phyloP scores from a whole-genome alignment of 2,329 filamentous ascomycete genomes.

The Chaetomiaceae sp. region DNA sequence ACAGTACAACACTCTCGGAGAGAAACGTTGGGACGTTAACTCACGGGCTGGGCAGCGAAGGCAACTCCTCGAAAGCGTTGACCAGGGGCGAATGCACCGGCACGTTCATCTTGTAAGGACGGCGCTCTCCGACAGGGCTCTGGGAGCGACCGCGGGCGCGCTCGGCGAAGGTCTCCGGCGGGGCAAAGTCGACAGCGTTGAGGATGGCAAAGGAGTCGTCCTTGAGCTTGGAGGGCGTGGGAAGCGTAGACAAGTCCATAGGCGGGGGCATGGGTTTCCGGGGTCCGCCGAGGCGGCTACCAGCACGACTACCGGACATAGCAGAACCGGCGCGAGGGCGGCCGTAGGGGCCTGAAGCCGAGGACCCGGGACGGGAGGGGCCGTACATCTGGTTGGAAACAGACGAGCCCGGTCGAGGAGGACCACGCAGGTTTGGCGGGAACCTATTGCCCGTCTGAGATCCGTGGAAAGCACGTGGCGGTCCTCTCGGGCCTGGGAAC shows the following conservation, averaged over 20 bases:
- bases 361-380: conserved; percentile 50
- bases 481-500: conserved; percentile 35
- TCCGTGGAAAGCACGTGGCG: conserved; percentile 36
- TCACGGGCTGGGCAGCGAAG: conserved; percentile 84
- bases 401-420: conserved; percentile 31
- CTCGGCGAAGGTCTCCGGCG: conserved; percentile 61
- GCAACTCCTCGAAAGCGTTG: conserved; percentile 80
- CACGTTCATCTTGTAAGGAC: conserved; percentile 69
- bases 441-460: conserved; percentile 45
- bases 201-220: conserved; percentile 71
- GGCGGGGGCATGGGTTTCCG: conserved; percentile 61
- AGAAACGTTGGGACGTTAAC: conserved; percentile 32
- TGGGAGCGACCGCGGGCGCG: conserved; percentile 63
- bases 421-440: conserved; percentile 36
- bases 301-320: conserved; percentile 41
- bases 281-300: conserved; percentile 34
- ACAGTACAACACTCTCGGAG: neutral
- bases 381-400: conserved; percentile 23
- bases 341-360: conserved; percentile 42
- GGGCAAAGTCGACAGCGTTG: conserved; percentile 76
- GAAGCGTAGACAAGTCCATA: conserved; percentile 64
- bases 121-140: conserved; percentile 56
- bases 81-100: conserved; percentile 71
- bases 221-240: conserved; percentile 76
- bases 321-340: conserved; percentile 47